Base-by-base conservation (phyloP, 306 rosid genomes). In the Carpinus fangiana region DNA sequence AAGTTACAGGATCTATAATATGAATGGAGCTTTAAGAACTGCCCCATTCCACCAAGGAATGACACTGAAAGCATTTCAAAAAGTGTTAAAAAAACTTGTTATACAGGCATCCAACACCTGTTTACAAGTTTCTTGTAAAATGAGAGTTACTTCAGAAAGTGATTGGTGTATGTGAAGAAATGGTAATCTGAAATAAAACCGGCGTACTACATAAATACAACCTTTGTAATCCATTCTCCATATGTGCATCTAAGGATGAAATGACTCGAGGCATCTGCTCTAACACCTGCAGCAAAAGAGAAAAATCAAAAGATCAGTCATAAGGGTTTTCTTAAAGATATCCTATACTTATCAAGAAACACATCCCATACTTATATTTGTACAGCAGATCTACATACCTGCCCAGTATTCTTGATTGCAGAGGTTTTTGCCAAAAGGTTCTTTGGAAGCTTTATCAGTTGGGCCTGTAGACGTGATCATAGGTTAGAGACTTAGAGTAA, bases 201-300 rank as follows among this genome's bases (percentile, higher is more conserved):
- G 3, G 75, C 70, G 54, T 51, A 21, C 23, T 70, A 67, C 53
- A 53, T 55, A 55, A 55, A 74, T 59, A 81, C 76, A 76, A 95
- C 98, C 91, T 92, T 79, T 88, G 93, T 36, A 93, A 74, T 67
- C 96, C 98, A 74, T 66, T 87, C 73, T 93, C 99, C 90, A 89
- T 88, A 68, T 93, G 83, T 53, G 90, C 99, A 90, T 95, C 97
- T 8, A 93, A 79, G 46, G 93, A 83, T 64, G 97, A 93, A 84
- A 95, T 87, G 20, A 95, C 97, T 46, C 76, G 71, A 16, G 99
- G 99, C 90, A 95, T 87, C 87, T 91, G 97, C 86, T 84, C 84
- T 75, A 95, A 86, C 71, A 91, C 82, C 98, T 95, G 87, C 83
- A 84, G 77, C 73, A 79, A 56, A 85, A 76, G 57, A 76, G n/a